These are phyloP conservation scores for Hordeum marinum DNA, from an alignment of 176 grass and related monocot genomes.

Conservation along the genomic window DNA sequence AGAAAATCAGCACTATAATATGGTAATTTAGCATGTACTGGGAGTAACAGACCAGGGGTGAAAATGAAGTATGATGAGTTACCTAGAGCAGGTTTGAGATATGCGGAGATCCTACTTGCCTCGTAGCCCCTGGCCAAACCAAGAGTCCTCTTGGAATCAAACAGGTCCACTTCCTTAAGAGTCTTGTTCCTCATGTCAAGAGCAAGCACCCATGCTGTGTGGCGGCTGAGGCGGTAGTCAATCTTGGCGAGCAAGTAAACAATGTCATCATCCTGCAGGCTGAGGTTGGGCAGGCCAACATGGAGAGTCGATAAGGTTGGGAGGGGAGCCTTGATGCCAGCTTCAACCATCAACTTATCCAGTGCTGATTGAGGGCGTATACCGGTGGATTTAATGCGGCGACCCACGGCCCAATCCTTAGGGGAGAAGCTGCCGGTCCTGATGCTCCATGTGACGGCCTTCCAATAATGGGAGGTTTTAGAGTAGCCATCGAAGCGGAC, in stretches of 20 bases:
- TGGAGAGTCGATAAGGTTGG: not conserved
- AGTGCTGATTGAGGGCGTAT: not conserved
- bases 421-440: not conserved
- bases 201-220: not conserved
- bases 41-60: not conserved
- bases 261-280: not conserved
- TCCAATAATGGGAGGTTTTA: not conserved
- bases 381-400: not conserved
- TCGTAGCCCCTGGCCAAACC: not conserved
- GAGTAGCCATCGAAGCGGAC: not conserved
- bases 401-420: not conserved
- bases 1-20: not conserved
- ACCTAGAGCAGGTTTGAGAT: not conserved
- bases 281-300: not conserved
- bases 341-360: not conserved
- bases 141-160: not conserved
- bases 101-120: not conserved
- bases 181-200: not conserved
- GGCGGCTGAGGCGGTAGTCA: not conserved
- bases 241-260: slow-evolving; percentile 4
- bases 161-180: not conserved
- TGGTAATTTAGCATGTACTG: not conserved
- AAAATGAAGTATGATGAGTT: not conserved
- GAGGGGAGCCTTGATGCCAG: not conserved
- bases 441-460: not conserved